Evolutionary conservation across 805 yeast genomes (phyloP).

Genomic region (Schizosaccharomyces octosporus): DNA sequence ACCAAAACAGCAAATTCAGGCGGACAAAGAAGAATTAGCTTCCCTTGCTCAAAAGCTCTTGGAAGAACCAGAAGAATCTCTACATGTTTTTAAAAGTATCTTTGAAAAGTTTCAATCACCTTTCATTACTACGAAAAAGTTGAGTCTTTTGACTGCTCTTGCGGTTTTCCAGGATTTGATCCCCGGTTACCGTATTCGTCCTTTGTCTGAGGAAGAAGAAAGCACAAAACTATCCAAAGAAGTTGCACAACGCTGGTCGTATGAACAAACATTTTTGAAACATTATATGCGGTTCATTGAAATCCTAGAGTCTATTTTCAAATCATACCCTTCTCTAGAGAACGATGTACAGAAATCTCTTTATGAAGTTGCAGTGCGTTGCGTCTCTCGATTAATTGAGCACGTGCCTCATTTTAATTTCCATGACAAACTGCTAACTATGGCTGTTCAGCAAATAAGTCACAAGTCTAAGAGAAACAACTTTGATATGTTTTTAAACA

Average conservation of each 20-base stretch:
- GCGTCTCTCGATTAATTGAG: constrained; percentile 36
- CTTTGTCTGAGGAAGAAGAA: constrained; percentile 57
- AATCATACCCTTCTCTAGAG: constrained; percentile 5
- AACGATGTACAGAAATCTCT: background rate
- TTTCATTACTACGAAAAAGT: constrained; percentile 16
- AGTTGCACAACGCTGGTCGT: constrained; percentile 47
- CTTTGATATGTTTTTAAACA: constrained; percentile 34
- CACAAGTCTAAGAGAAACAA: constrained; percentile 21
- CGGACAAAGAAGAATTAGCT: background rate
- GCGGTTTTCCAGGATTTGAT: constrained; percentile 66
- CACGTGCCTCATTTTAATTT: constrained; percentile 59
- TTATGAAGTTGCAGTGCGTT: background rate
- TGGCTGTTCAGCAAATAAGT: constrained; percentile 43
- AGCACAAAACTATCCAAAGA: constrained; percentile 66
- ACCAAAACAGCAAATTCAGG: background rate
- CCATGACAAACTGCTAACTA: constrained; percentile 45
- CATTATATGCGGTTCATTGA: constrained; percentile 48
- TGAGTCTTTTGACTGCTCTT: constrained; percentile 54
- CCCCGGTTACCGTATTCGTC: constrained; percentile 71
- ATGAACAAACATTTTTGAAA: constrained; percentile 53
- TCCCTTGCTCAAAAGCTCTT: background rate
- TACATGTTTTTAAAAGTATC: background rate
- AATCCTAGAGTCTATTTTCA: constrained; percentile 21
- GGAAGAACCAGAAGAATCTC: background rate
- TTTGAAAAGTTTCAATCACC: background rate